Conservation (phyloP, 257 asterid species). For the Petunia axillaris region DNA sequence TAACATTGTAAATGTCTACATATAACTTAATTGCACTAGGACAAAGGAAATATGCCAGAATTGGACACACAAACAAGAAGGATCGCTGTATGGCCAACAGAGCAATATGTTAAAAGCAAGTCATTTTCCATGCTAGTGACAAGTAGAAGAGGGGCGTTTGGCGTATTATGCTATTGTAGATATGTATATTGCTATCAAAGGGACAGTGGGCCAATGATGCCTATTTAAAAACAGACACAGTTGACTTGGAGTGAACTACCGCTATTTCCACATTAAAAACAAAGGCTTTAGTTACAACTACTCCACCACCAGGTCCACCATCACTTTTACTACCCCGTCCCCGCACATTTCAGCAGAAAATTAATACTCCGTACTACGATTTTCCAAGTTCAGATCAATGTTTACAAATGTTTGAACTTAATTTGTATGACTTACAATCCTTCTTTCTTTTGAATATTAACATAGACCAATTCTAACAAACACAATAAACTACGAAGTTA, state of each 20-base stretch:
- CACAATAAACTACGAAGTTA: background rate
- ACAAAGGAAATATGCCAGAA: background rate
- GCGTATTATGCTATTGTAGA: background rate
- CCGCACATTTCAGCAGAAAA: conserved; percentile 35
- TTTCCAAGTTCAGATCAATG: background rate
- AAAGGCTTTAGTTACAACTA: conserved; percentile 57
- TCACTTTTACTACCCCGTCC: conserved; percentile 25
- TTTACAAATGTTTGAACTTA: background rate
- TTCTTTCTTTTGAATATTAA: conserved; percentile 8
- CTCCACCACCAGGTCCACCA: conserved; percentile 48
- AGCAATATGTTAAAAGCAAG: conserved; percentile 14
- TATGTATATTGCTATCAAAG: conserved; percentile 28
- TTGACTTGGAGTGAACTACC: conserved; percentile 52
- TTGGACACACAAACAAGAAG: background rate
- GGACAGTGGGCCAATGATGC: conserved; percentile 37
- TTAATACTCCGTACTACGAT: background rate
- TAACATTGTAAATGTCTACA: too few species aligned
- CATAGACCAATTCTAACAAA: background rate
- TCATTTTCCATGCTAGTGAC: conserved; percentile 53
- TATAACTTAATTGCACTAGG: background rate
- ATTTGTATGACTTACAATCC: background rate
- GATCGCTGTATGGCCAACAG: background rate
- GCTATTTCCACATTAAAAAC: conserved; percentile 50
- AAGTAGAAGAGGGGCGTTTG: conserved; percentile 23
- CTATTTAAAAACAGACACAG: conserved; percentile 38